Conservation (phyloP, 2,329 filamentous ascomycete genomes). For the Rutstroemia sp. region DNA sequence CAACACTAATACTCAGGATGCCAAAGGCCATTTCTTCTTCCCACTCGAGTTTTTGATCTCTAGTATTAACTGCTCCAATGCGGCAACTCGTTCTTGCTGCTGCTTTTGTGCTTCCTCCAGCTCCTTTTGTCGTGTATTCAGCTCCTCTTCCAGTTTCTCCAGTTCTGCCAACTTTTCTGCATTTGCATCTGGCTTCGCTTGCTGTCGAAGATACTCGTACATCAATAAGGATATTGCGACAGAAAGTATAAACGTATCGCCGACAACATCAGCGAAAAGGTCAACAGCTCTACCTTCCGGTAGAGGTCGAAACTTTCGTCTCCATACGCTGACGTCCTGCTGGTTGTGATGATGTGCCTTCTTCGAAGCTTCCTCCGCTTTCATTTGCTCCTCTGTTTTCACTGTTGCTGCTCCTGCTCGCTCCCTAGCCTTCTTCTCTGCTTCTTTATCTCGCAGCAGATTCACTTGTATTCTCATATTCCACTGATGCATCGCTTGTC, state of each 20-base stretch:
- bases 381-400: constrained; percentile 53
- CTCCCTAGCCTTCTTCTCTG: constrained; percentile 52
- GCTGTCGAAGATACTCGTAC: constrained; percentile 53
- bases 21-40: constrained; percentile 21
- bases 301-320: constrained; percentile 53
- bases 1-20: neutral
- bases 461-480: constrained; percentile 60
- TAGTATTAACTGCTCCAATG: constrained; percentile 27
- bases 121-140: constrained; percentile 39
- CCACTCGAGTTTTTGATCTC: constrained; percentile 23
- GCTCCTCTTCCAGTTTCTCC: constrained; percentile 47
- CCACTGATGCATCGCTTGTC: constrained; percentile 57
- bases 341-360: constrained; percentile 27
- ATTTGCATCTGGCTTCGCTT: constrained; percentile 54
- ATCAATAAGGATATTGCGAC: constrained; percentile 51
- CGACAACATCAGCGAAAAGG: constrained; percentile 58
- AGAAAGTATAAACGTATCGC: constrained; percentile 54
- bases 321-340: constrained; percentile 47
- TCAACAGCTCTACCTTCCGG: constrained; percentile 60
- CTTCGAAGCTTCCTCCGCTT: constrained; percentile 44
- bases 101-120: constrained; percentile 44
- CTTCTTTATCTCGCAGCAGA: constrained; percentile 48
- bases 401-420: constrained; percentile 57
- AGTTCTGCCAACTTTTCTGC: constrained; percentile 45
- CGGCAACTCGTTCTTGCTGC: constrained; percentile 25